phyloP scores from a whole-genome alignment of 2,329 filamentous ascomycete species.

The Venturia nashicola region DNA sequence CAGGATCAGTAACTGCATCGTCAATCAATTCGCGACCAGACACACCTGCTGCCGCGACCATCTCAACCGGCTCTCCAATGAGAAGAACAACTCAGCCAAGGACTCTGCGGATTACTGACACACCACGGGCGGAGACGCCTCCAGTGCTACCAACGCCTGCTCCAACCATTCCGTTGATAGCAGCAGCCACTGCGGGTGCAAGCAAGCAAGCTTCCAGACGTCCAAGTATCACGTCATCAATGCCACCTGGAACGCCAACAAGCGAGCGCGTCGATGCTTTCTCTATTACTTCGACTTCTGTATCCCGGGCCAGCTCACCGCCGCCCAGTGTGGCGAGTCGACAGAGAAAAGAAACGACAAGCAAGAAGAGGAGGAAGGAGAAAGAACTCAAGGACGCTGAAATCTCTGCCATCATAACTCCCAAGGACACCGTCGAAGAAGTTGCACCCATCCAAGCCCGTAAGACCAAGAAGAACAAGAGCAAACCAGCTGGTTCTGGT shows the following conservation, averaged over 20 bases:
- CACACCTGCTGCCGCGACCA: constrained; percentile 35
- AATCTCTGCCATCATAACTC: constrained; percentile 11
- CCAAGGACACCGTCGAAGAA: constrained; percentile 35
- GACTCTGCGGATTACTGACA: constrained; percentile 58
- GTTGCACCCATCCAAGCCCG: constrained; percentile 63
- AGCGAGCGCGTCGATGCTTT: constrained; percentile 70
- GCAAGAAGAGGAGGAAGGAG: constrained; percentile 64
- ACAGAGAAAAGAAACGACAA: constrained; percentile 62
- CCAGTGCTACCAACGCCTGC: constrained; percentile 25
- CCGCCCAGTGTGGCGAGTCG: constrained; percentile 52
- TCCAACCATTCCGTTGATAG: constrained; percentile 21
- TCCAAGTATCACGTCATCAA: constrained; percentile 43
- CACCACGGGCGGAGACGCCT: constrained; percentile 48
- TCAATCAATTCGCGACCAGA: constrained; percentile 39
- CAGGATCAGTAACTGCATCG: constrained; percentile 36
- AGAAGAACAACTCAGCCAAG: constrained; percentile 41
- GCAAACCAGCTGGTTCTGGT: constrained; percentile 14
- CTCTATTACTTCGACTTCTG: constrained; percentile 59
- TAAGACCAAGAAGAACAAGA: constrained; percentile 77
- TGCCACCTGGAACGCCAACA: constrained; percentile 58
- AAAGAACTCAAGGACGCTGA: constrained; percentile 47
- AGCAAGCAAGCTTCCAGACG: constrained; percentile 35
- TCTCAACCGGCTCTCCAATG: constrained; percentile 30
- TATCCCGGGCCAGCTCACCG: constrained; percentile 59
- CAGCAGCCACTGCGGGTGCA: constrained; percentile 12